phyloP scores from a whole-genome alignment of 2,329 filamentous ascomycete species.

The Botrytis elliptica region DNA sequence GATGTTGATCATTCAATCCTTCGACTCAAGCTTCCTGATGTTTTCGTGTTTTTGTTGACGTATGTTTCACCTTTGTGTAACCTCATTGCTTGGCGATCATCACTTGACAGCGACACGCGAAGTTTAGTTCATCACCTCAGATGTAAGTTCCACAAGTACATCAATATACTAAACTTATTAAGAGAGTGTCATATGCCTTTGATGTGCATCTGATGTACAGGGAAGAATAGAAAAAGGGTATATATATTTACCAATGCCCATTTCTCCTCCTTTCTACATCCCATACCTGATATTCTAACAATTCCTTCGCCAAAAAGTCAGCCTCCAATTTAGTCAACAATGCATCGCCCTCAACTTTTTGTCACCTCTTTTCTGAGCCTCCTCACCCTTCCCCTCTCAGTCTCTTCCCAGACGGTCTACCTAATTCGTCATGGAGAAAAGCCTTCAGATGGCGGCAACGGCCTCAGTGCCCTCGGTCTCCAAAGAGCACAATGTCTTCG shows the following conservation, averaged over 20 bases:
- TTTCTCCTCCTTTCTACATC: background rate
- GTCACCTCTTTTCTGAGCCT: background rate
- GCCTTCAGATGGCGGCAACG: slow-evolving; percentile 48
- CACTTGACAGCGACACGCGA: background rate
- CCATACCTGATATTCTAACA: background rate
- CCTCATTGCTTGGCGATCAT: background rate
- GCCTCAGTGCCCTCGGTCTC: slow-evolving; percentile 51
- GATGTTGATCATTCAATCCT: background rate
- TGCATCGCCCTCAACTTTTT: background rate
- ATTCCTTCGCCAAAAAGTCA: background rate
- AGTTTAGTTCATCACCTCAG: background rate
- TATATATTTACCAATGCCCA: background rate
- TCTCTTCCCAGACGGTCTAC: slow-evolving; percentile 49
- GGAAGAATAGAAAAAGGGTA: background rate
- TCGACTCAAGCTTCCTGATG: background rate
- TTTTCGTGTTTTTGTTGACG: background rate
- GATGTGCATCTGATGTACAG: background rate
- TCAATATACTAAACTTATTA: background rate
- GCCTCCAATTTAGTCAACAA: background rate
- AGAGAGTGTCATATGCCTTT: background rate
- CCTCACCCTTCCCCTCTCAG: background rate
- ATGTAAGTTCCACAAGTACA: background rate
- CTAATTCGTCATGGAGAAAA: slow-evolving; percentile 66
- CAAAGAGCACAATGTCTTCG: slow-evolving; percentile 59
- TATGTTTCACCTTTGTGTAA: background rate